Evolutionary conservation across 2,329 filamentous ascomycete genomes (phyloP).

Genomic region (Fusarium coicis): DNA sequence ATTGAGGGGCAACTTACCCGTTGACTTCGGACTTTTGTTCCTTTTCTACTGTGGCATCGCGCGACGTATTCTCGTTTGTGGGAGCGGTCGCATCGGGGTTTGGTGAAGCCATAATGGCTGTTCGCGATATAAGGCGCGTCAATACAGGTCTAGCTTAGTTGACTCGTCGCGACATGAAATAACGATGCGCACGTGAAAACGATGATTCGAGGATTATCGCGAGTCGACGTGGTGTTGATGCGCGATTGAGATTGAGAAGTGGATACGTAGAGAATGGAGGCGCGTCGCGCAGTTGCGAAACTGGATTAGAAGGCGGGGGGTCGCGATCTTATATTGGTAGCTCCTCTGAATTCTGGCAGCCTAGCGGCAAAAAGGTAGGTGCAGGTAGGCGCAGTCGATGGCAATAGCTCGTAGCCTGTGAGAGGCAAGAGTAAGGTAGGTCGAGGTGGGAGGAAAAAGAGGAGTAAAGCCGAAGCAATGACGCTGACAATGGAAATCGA

Average conservation of each 20-base stretch:
- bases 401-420: slow-evolving; percentile 32
- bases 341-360: slow-evolving; percentile 26
- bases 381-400: slow-evolving; percentile 29
- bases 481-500: slow-evolving; percentile 27
- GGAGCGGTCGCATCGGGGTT: slow-evolving; percentile 52
- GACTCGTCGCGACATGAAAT: slow-evolving; percentile 53
- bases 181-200: slow-evolving; percentile 18
- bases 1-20: slow-evolving; percentile 49
- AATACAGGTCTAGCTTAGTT: slow-evolving; percentile 43
- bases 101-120: slow-evolving; percentile 66
- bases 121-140: slow-evolving; percentile 51
- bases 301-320: slow-evolving; percentile 25
- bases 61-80: slow-evolving; percentile 59
- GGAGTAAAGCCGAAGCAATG: slow-evolving; percentile 29
- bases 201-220: slow-evolving; percentile 1
- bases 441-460: slow-evolving; percentile 23
- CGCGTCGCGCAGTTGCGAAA: slow-evolving; percentile 37
- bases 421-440: slow-evolving; percentile 22
- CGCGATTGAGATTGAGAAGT: slow-evolving; percentile 28
- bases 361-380: slow-evolving; percentile 18
- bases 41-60: slow-evolving; percentile 43
- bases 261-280: slow-evolving; percentile 32
- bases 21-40: slow-evolving; percentile 50
- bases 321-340: slow-evolving; percentile 33
- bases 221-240: slow-evolving; percentile 21